Conservation (phyloP, 139 green algal genomes). For the Deuterostichococcus epilithicus region DNA sequence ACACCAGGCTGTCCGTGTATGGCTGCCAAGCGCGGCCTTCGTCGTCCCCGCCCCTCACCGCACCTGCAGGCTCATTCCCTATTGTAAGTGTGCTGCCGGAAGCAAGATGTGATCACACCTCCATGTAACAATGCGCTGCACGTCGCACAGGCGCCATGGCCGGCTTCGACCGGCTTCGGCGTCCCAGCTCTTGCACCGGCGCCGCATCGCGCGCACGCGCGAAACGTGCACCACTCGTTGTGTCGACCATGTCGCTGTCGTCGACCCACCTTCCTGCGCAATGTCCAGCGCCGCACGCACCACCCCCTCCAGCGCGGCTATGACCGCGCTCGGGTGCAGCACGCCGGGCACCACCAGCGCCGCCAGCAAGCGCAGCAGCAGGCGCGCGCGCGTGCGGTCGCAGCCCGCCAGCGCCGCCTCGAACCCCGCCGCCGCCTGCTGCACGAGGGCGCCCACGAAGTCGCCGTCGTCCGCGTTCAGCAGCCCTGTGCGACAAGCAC, state of each 20-base stretch:
- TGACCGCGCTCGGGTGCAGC: slow-evolving; percentile 38
- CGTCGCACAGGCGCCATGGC: too few species aligned
- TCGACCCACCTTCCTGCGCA: slow-evolving; percentile 8
- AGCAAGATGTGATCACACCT: too few species aligned
- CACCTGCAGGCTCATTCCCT: not conserved
- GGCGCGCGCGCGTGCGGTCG: slow-evolving; percentile 32
- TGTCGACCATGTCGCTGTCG: too few species aligned
- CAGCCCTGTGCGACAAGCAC: slow-evolving; percentile 29
- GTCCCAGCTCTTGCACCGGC: too few species aligned
- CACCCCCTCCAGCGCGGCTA: slow-evolving; percentile 39
- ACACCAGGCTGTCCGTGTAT: slow-evolving; percentile 68
- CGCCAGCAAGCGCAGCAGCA: slow-evolving; percentile 67
- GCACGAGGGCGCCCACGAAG: slow-evolving; percentile 36
- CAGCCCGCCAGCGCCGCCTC: slow-evolving; percentile 17
- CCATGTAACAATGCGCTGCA: too few species aligned
- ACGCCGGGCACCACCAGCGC: slow-evolving; percentile 51
- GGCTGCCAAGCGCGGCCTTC: slow-evolving; percentile 64
- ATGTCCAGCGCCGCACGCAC: slow-evolving; percentile 34
- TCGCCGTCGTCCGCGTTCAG: slow-evolving; percentile 41
- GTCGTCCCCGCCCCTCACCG: slow-evolving; percentile 1
- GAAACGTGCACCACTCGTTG: too few species aligned
- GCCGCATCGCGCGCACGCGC: too few species aligned
- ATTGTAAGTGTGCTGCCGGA: too few species aligned
- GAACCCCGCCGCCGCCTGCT: slow-evolving; percentile 11
- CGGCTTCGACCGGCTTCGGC: too few species aligned